Evolutionary conservation across 2,329 filamentous ascomycete species (phyloP).

Genomic region (Xylariaceae sp.): DNA sequence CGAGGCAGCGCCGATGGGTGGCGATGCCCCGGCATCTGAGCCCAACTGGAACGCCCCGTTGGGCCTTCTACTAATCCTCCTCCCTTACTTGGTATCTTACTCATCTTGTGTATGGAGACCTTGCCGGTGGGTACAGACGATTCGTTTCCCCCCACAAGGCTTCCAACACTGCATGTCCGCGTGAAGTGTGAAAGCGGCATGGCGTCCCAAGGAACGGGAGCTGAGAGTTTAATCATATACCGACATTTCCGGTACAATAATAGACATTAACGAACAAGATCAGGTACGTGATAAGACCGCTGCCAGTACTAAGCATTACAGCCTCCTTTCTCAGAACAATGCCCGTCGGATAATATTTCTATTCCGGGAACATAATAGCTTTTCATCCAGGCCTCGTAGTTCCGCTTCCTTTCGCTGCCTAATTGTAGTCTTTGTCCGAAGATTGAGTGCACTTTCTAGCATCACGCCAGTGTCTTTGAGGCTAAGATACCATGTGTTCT

Average conservation of each 20-base stretch:
- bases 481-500: neutral
- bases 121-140: slow-evolving; percentile 1
- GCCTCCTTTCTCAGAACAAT: neutral
- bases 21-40: slow-evolving; percentile 9
- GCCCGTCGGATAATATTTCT: neutral
- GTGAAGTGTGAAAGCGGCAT: neutral
- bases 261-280: neutral
- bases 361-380: neutral
- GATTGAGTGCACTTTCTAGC: neutral
- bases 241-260: slow-evolving; percentile 4
- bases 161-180: slow-evolving; percentile 5
- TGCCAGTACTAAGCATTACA: neutral
- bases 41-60: slow-evolving; percentile 9
- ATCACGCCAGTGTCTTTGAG: neutral
- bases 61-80: neutral
- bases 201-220: neutral
- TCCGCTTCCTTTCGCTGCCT: neutral
- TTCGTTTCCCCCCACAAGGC: slow-evolving; percentile 3
- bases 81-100: slow-evolving; percentile 1
- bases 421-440: neutral
- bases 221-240: slow-evolving; percentile 11
- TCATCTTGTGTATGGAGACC: neutral
- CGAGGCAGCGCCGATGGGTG: slow-evolving; percentile 6
- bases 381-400: neutral
- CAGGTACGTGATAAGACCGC: neutral